Evolutionary conservation across 345 rosid species (phyloP), one percentile per base, ranked within the genome.

Genomic region (Excoecaria cochinchinensis): DNA sequence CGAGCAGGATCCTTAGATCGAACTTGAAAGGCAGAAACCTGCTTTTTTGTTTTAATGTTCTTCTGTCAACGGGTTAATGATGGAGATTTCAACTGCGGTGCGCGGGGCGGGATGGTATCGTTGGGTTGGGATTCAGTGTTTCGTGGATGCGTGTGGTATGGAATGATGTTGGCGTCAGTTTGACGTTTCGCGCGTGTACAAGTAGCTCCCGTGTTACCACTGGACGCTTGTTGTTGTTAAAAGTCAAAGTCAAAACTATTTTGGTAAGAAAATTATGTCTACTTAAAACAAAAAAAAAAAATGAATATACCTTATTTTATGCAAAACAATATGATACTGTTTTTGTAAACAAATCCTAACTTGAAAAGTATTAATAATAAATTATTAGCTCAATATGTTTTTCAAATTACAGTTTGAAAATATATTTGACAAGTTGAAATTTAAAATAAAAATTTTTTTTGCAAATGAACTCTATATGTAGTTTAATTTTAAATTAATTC

Each of bases 81-180:
- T 38, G n/a, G 47, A 22, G 48, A 51, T 17, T 52, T 31, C 11
- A 48, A 67, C 56, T 25, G 48, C 71, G 47, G 16, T 25, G 31
- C 36, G 71, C 71, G 71, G 31, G 52, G 71, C 71, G 71, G 56
- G 71, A 67, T 67, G 5, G 1, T 31, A 13, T 3, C 14, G 65
- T n/a, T 58, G 62, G 8, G 62, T 58, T 58, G 14, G 19, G n/a
- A n/a, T 58, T 9, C 36, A 58, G 36, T 58, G 6, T 24, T 12
- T 22, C 2, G 7, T 60, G 65, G 65, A 16, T n/a, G n/a, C n/a
- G n/a, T 31, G 31, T 31, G 31, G 2, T 31, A 31, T 31, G 31
- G 1, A 31, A 31, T 31, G 52, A n/a, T 19, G 16, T 40, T 11
- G 52, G 31, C 51, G 31, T 65, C 36, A 67, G 10, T 25, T 61